Percentiles rank a stretch among this genome's conserved stretches.
Conservation (phyloP, 139 green algal species). For the Picochlorum sp. region DNA sequence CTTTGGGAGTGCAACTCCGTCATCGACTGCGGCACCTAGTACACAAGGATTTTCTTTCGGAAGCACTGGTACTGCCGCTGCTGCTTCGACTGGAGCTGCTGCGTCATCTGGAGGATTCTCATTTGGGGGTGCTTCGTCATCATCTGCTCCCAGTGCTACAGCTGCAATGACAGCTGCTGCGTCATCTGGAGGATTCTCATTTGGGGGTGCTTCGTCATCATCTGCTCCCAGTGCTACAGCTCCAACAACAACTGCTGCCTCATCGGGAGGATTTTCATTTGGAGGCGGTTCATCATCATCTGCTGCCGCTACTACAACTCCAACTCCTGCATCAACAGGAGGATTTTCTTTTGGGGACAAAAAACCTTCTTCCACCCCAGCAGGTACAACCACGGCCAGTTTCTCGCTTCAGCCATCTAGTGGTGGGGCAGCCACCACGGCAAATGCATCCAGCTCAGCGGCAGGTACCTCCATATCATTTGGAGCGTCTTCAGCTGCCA, state of each 20-base stretch:
- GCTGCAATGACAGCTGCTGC: neutral
- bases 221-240: neutral
- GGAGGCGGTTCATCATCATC: neutral
- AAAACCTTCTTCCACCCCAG: neutral
- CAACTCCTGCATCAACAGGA: slow-evolving; percentile 1
- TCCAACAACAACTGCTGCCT: neutral
- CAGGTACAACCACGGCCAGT: neutral
- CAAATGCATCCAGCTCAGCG: slow-evolving; percentile 2
- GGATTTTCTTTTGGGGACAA: neutral
- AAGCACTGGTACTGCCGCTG: neutral
- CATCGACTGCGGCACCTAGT: slow-evolving; percentile 1
- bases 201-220: slow-evolving; percentile 4
- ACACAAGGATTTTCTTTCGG: neutral
- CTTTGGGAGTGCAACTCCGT: slow-evolving; percentile 10
- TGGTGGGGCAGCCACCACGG: slow-evolving; percentile 4
- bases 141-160: neutral
- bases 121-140: neutral
- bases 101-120: neutral
- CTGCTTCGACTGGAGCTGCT: neutral
- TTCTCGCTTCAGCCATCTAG: slow-evolving; percentile 1
- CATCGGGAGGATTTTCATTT: neutral
- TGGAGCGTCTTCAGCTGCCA: neutral
- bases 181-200: neutral
- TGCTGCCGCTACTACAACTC: neutral
- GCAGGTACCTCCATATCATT: neutral